A percentile compares a stretch with the other conserved stretches of the same genome.
Evolutionary conservation across 331 rosid genomes (phyloP).

Genomic region (Malus hybrid): DNA sequence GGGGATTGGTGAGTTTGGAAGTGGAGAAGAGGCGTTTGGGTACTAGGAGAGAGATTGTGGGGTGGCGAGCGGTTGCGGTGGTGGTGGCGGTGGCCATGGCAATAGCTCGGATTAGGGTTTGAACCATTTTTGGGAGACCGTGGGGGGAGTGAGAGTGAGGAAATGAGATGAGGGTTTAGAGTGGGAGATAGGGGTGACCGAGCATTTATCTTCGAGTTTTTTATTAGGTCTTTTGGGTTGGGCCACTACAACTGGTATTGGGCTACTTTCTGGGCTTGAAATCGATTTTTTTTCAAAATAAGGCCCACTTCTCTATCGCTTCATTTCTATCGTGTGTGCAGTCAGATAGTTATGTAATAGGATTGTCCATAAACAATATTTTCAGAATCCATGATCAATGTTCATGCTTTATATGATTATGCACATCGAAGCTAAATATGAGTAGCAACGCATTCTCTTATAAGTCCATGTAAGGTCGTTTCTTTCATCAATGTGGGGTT

Average conservation of each 20-base stretch:
- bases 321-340: no score
- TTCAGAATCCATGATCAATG: no score
- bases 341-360: no score
- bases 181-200: not conserved
- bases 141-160: not conserved
- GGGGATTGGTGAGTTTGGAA: slow-evolving; percentile 21
- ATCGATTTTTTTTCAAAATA: not conserved
- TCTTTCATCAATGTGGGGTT: no score
- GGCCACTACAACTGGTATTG: not conserved
- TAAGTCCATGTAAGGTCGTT: no score
- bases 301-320: not conserved
- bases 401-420: no score
- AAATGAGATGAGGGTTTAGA: slow-evolving; percentile 8
- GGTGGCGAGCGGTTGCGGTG: slow-evolving; percentile 10
- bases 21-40: slow-evolving; percentile 33
- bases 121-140: slow-evolving; percentile 26
- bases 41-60: slow-evolving; percentile 13
- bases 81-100: slow-evolving; percentile 16
- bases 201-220: not conserved
- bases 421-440: no score
- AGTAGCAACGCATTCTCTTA: no score
- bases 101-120: slow-evolving; percentile 34
- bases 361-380: no score
- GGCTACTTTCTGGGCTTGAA: not conserved
- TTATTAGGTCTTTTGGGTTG: not conserved